Base-by-base conservation (phyloP, 495 filamentous ascomycete species). In the Rostrohypoxylon terebratum region DNA sequence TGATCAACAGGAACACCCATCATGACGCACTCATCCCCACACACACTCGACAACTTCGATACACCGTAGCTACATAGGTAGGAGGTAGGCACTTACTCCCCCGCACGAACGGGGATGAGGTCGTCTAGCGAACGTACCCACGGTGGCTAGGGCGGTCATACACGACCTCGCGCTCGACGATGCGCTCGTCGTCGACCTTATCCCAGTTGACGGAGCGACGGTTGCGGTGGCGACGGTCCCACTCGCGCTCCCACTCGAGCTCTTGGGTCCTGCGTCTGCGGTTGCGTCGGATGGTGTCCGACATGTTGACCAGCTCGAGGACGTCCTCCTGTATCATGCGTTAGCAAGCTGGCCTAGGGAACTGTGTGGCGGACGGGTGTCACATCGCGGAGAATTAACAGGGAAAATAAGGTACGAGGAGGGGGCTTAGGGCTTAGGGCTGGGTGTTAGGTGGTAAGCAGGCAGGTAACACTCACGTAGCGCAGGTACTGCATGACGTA, bases 401-500 rank as follows among this genome's bases (percentile, higher is more conserved):
- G 42, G 50, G 42, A 45, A 33, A 61, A 18, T 8, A 18, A 3
- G 28, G 51, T 20, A 36, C 31, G 45, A 16, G 18, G 25, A 28
- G 6, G 59, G 11, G 18, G 31, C 0, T 28, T 28, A 28, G 28
- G 28, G 28, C 2, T 28, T 28, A 28, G 28, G 28, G 28, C 3
- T 4, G 6, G 28, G 28, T 28, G 28, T 4, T 28, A 28, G 28
- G 28, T 28, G 28, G 28, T 28, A 28, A 3, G 28, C 6, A 28
- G 28, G 28, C 11, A 25, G 3, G 58, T 34, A 28, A 31, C 33
- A 88, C 93, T 84, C 86, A 97, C 94, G 77, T 95, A 93, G 68
- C 87, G 85, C 45, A 99, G 86, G 79, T 96, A 97, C 64, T 94
- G 90, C 82, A 97, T 94, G 38, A 99, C 87, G 76, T 98, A 98